phyloP scores from a whole-genome alignment of 305 asterid genomes.

The Plantago rigida region DNA sequence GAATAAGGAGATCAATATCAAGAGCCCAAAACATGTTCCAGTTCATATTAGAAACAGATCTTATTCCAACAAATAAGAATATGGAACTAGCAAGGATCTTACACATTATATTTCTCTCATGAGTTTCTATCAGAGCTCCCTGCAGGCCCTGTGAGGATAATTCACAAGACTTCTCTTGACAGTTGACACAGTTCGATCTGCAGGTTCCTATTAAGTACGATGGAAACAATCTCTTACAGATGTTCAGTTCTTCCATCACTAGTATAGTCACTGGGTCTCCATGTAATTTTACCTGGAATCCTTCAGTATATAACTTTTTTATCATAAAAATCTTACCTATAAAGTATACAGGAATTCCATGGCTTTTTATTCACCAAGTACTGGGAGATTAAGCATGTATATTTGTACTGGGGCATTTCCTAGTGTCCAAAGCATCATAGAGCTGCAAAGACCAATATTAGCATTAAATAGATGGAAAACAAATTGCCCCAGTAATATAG shows the following conservation, averaged over 20 bases:
- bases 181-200: background rate
- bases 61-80: too few species aligned
- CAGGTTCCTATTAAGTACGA: background rate
- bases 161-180: slow-evolving; percentile 1
- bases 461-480: background rate
- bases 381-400: too few species aligned
- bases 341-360: too few species aligned
- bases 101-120: too few species aligned
- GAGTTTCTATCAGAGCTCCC: too few species aligned
- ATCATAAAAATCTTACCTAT: too few species aligned
- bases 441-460: background rate
- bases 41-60: background rate
- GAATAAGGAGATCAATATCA: background rate
- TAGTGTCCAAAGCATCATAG: too few species aligned
- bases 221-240: background rate
- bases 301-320: background rate
- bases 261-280: background rate
- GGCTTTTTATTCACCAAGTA: too few species aligned
- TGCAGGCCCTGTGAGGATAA: too few species aligned
- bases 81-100: too few species aligned
- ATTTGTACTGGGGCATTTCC: too few species aligned
- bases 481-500: background rate
- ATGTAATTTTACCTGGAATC: background rate
- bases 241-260: background rate
- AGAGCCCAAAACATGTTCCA: background rate